phyloP scores from a whole-genome alignment of 2,329 filamentous ascomycete species.

The Diaporthe helianthi region DNA sequence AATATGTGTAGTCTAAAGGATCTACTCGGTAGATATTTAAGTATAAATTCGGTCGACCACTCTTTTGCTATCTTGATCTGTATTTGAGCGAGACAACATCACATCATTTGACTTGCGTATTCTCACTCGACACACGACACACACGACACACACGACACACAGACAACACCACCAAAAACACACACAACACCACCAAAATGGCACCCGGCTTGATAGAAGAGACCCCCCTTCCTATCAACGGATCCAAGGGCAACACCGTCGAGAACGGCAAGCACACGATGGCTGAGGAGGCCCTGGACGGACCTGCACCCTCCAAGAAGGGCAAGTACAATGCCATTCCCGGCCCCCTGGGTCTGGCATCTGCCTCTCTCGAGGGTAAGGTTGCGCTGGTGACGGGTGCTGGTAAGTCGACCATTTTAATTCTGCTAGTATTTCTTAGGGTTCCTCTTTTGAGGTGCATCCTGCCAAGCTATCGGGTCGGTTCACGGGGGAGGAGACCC shows the following conservation, averaged over 20 bases:
- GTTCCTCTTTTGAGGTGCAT: not conserved
- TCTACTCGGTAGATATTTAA: too few relatives aligned
- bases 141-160: too few relatives aligned
- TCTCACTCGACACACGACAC: too few relatives aligned
- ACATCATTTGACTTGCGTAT: not conserved
- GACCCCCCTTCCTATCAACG: slow-evolving; percentile 6
- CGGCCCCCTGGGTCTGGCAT: slow-evolving; percentile 48
- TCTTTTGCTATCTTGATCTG: not conserved
- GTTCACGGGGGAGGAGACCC: not conserved
- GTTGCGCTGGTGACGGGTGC: slow-evolving; percentile 49
- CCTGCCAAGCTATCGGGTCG: not conserved
- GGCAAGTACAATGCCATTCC: slow-evolving; percentile 48
- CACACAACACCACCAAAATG: slow-evolving; percentile 24
- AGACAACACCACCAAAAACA: too few relatives aligned
- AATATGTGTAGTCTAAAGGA: too few relatives aligned
- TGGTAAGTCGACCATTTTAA: slow-evolving; percentile 41
- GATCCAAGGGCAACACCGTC: not conserved
- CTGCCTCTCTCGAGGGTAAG: slow-evolving; percentile 49
- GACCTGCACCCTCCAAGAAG: slow-evolving; percentile 33
- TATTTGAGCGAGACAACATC: not conserved
- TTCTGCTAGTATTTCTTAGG: not conserved
- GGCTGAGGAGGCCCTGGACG: slow-evolving; percentile 33
- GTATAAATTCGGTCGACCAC: slow-evolving; percentile 19
- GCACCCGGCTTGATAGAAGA: slow-evolving; percentile 29
- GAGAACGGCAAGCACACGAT: slow-evolving; percentile 29